A percentile compares a stretch with the other conserved stretches of the same genome.
Conservation (phyloP, 768 basidiomycete genomes). For the Clitopilus passeckerianus region DNA sequence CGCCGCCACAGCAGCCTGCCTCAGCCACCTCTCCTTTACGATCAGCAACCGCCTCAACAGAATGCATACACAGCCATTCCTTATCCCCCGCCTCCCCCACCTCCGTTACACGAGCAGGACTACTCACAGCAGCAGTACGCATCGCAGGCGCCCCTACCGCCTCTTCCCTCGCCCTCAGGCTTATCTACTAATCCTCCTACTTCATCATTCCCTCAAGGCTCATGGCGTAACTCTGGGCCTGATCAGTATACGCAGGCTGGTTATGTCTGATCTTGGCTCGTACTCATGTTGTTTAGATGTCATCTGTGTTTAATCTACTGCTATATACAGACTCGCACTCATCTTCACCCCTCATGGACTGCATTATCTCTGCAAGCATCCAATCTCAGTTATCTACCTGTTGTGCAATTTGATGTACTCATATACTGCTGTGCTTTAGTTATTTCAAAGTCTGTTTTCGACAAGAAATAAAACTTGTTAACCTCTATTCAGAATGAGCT, state of each 20-base stretch:
- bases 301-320: background rate
- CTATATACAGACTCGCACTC: background rate
- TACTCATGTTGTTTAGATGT: background rate
- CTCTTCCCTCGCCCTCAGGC: background rate
- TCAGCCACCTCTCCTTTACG: constrained; percentile 31
- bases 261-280: background rate
- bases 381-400: background rate
- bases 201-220: background rate
- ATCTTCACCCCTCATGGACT: background rate
- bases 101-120: constrained; percentile 11
- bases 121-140: background rate
- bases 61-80: constrained; percentile 1
- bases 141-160: background rate
- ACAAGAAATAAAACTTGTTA: background rate
- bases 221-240: background rate
- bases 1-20: constrained; percentile 8
- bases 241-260: background rate
- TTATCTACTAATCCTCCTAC: background rate
- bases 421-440: background rate
- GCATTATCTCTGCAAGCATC: background rate
- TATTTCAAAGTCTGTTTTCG: background rate
- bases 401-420: background rate
- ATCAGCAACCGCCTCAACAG: constrained; percentile 17
- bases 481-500: background rate
- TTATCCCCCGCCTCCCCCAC: constrained; percentile 13